Evolutionary conservation across 2,329 filamentous ascomycete species (phyloP).

Genomic region (Uncinocarpus reesii): DNA sequence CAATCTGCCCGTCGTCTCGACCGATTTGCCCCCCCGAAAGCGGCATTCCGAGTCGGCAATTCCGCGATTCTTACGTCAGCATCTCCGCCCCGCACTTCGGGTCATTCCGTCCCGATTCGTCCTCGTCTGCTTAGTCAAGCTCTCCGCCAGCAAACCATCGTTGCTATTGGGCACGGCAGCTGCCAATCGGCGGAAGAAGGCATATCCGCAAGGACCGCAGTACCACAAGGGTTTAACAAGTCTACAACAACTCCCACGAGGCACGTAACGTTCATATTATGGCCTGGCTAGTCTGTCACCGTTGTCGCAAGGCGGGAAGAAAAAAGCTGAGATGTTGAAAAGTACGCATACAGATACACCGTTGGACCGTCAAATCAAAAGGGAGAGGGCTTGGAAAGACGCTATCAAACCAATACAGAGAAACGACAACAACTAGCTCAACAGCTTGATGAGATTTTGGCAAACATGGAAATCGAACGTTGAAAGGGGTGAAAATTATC

Average conservation of each 20-base stretch:
- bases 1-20: neutral
- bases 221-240: no score
- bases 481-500: neutral
- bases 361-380: neutral
- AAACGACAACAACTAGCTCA: neutral
- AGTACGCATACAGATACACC: neutral
- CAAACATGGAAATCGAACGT: neutral
- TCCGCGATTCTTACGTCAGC: neutral
- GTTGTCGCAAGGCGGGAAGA: no score
- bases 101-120: neutral
- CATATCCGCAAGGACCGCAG: neutral
- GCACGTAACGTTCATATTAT: no score
- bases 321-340: neutral
- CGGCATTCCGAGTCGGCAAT: slow-evolving; percentile 1
- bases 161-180: neutral
- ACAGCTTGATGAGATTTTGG: neutral
- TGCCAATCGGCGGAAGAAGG: neutral
- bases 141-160: neutral
- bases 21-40: no score
- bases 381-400: neutral
- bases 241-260: no score
- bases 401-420: neutral
- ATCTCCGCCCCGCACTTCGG: neutral
- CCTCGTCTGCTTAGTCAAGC: neutral
- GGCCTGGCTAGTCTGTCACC: no score